phyloP scores from a whole-genome alignment of 1,284 basidiomycete genomes.

The Crucibulum cyathiforme region DNA sequence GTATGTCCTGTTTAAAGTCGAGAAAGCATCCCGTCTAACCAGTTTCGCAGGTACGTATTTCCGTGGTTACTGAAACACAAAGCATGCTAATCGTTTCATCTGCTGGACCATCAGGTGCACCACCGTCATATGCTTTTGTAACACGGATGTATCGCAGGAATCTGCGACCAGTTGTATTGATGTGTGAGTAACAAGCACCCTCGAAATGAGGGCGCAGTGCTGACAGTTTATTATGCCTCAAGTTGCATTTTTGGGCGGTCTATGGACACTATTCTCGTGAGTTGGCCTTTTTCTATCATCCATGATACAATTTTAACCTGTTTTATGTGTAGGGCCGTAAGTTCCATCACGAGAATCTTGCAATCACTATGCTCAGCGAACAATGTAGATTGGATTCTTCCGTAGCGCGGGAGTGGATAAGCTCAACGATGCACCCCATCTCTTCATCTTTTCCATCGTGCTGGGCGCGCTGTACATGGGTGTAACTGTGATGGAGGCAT shows the following conservation, averaged over 20 bases:
- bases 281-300: conserved; percentile 25
- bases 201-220: background rate
- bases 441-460: conserved; percentile 66
- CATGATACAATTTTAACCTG: conserved; percentile 3
- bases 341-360: conserved; percentile 21
- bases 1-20: conserved; percentile 19
- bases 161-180: conserved; percentile 63
- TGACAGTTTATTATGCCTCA: background rate
- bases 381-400: conserved; percentile 62
- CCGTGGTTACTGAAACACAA: background rate
- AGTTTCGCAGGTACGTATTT: conserved; percentile 1
- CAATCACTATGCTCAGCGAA: background rate
- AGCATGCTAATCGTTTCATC: background rate
- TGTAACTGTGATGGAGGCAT: conserved; percentile 60
- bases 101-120: conserved; percentile 43
- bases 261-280: conserved; percentile 70
- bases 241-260: conserved; percentile 55
- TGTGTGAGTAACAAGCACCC: conserved; percentile 47
- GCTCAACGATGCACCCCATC: conserved; percentile 45
- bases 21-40: background rate
- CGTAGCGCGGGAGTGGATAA: conserved; percentile 54
- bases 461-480: conserved; percentile 62
- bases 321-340: conserved; percentile 52
- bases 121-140: conserved; percentile 66
- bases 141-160: conserved; percentile 57